Conservation (phyloP, 2,329 filamentous ascomycete species). For the Fusarium poae region DNA sequence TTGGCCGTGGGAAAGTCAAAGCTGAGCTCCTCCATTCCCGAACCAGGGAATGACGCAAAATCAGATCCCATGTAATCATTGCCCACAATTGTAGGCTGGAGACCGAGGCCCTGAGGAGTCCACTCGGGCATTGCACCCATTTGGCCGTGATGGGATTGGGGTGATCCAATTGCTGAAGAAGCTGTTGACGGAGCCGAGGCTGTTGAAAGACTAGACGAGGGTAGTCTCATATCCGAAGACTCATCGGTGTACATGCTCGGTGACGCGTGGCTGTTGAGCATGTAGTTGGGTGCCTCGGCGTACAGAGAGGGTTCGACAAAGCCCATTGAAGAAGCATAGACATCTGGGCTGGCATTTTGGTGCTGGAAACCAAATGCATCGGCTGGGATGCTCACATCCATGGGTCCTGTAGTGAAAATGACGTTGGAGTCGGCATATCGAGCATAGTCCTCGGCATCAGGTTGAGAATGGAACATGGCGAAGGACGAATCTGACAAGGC, state of each 20-base stretch:
- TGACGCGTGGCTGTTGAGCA: conserved; percentile 62
- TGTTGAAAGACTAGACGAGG: conserved; percentile 71
- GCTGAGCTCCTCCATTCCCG: conserved; percentile 64
- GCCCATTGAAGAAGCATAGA: conserved; percentile 53
- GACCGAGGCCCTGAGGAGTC: conserved; percentile 66
- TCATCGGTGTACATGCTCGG: conserved; percentile 66
- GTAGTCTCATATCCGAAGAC: conserved; percentile 60
- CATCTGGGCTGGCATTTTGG: conserved; percentile 52
- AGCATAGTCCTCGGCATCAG: conserved; percentile 57
- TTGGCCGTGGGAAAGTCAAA: conserved; percentile 65
- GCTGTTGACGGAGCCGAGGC: conserved; percentile 73
- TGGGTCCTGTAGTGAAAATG: conserved; percentile 56
- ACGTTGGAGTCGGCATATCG: conserved; percentile 61
- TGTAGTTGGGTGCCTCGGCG: conserved; percentile 58
- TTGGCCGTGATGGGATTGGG: conserved; percentile 71
- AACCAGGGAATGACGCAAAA: conserved; percentile 66
- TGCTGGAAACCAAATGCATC: conserved; percentile 60
- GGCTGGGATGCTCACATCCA: conserved; percentile 64
- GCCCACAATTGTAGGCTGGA: conserved; percentile 74
- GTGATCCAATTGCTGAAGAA: conserved; percentile 76
- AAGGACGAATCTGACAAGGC: conserved; percentile 50
- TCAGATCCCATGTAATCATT: conserved; percentile 67
- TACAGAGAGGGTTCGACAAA: conserved; percentile 63
- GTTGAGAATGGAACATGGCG: conserved; percentile 49
- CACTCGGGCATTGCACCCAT: conserved; percentile 71